Conservation (phyloP, 1,284 basidiomycete genomes). For the Phellopilus nigrolimitatus region DNA sequence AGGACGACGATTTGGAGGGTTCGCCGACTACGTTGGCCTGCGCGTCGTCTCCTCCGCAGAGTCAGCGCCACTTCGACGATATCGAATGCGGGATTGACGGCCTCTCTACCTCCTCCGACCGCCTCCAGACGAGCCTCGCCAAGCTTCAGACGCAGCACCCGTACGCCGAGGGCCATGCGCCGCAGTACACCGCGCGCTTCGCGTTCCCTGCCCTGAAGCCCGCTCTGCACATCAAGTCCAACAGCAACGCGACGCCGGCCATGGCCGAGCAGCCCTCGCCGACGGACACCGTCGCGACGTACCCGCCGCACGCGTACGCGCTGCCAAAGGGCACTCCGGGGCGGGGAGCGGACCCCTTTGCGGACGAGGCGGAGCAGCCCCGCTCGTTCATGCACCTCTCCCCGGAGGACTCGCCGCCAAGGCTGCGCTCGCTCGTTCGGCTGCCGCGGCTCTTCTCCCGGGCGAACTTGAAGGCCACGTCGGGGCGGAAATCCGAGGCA, state of each 20-base stretch:
- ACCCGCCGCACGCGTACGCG: conserved; percentile 3
- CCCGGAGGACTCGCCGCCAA: conserved; percentile 13
- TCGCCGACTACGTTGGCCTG: conserved; percentile 9
- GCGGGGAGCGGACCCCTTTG: not conserved
- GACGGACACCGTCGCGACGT: conserved; percentile 12
- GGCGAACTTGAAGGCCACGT: conserved; percentile 5
- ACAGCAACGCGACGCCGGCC: not conserved
- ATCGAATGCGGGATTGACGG: conserved; percentile 1
- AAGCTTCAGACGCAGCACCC: not conserved
- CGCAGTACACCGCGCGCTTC: not conserved
- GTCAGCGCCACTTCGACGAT: not conserved
- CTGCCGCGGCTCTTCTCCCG: conserved; percentile 17
- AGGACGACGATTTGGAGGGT: conserved; percentile 7
- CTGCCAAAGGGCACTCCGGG: not conserved
- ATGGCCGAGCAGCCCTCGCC: conserved; percentile 6
- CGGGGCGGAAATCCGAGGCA: conserved; percentile 3
- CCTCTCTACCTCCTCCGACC: conserved; percentile 3
- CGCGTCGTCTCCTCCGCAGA: conserved; percentile 1
- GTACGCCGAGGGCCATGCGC: not conserved
- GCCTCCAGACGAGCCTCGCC: conserved; percentile 4
- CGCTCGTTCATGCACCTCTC: conserved; percentile 19
- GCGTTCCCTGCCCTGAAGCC: conserved; percentile 7
- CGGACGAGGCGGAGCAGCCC: conserved; percentile 10
- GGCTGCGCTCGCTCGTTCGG: conserved; percentile 4
- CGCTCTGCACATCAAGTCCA: conserved; percentile 14